phyloP scores from a whole-genome alignment of 352 stramenopile genomes.

The Pythium vanterpoolii region DNA sequence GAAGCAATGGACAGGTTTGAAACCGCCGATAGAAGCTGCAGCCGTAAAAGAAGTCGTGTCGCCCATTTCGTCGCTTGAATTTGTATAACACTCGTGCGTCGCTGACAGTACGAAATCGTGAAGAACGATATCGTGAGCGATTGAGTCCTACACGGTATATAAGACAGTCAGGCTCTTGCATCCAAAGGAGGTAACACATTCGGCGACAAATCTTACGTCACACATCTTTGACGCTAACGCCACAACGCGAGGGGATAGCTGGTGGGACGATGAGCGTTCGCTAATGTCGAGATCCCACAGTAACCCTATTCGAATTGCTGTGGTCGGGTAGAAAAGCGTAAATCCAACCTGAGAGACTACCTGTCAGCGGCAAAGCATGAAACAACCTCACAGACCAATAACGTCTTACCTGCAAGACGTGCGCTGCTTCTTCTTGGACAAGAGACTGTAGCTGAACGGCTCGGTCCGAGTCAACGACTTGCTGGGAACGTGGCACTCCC shows the following conservation, averaged over 20 bases:
- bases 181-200: background rate
- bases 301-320: background rate
- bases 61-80: background rate
- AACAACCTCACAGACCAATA: background rate
- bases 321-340: background rate
- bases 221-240: background rate
- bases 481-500: background rate
- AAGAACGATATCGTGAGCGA: conserved; percentile 3
- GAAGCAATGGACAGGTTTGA: background rate
- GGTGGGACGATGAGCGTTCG: background rate
- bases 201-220: background rate
- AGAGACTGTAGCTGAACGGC: background rate
- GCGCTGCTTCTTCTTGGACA: conserved; percentile 4
- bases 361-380: background rate
- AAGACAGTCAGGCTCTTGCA: background rate
- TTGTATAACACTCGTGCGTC: background rate
- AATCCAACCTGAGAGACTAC: background rate
- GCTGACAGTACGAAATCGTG: background rate
- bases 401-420: conserved; percentile 3
- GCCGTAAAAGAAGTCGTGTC: background rate
- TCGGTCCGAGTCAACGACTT: background rate
- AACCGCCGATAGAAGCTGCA: background rate
- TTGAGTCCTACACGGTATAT: background rate
- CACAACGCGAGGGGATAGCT: background rate
- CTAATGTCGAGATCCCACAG: background rate